A percentile compares a stretch with the other conserved stretches of the same genome.
phyloP scores from a whole-genome alignment of 352 stramenopile genomes.

The Globisporangium sylvaticum region DNA sequence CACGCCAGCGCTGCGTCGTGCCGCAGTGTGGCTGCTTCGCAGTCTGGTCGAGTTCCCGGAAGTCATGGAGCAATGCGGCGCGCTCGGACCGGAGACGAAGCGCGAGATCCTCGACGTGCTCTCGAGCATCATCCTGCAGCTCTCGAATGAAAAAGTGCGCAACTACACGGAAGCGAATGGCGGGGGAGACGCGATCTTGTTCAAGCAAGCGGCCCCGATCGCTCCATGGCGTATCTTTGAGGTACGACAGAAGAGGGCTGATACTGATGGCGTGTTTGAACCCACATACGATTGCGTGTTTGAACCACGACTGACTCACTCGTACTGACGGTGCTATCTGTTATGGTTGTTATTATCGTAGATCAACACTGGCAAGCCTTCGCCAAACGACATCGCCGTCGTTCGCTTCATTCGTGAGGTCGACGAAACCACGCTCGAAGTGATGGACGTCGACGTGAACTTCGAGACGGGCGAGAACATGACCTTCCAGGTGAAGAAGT shows the following conservation, averaged over 20 bases:
- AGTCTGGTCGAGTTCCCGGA: constrained; percentile 85
- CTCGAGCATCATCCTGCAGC: constrained; percentile 68
- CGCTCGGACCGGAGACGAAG: constrained; percentile 50
- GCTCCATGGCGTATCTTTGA: constrained; percentile 85
- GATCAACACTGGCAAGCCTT: constrained; percentile 73
- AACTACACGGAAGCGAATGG: constrained; percentile 54
- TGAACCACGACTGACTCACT: neutral
- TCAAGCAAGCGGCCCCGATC: constrained; percentile 56
- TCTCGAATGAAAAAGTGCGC: constrained; percentile 72
- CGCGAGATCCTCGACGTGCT: constrained; percentile 72
- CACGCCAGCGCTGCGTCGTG: constrained; percentile 70
- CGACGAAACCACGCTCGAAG: constrained; percentile 68
- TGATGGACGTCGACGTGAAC: constrained; percentile 87
- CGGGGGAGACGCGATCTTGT: constrained; percentile 38
- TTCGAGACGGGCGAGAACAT: constrained; percentile 86
- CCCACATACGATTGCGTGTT: neutral
- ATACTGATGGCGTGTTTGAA: neutral
- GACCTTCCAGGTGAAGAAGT: constrained; percentile 64
- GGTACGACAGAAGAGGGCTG: constrained; percentile 18
- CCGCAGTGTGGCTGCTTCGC: constrained; percentile 77
- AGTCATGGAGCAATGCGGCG: constrained; percentile 49
- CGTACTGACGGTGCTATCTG: neutral
- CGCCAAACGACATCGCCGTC: constrained; percentile 80
- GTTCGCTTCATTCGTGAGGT: constrained; percentile 80
- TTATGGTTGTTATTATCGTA: constrained; percentile 10